phyloP scores from a whole-genome alignment of 768 basidiomycete genomes.

The Filobasidium wieringae region DNA sequence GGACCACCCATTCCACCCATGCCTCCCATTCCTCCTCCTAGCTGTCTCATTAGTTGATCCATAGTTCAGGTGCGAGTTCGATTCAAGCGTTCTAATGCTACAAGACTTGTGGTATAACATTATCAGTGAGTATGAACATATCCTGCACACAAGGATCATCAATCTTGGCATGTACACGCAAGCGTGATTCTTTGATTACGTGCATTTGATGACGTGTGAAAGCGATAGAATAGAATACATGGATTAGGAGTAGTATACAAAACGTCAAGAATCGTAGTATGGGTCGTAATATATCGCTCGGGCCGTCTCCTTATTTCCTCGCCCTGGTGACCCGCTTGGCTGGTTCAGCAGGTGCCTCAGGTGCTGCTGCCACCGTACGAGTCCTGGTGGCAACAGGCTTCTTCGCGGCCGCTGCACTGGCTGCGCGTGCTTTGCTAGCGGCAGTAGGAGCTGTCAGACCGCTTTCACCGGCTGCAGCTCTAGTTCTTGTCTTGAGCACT shows the following conservation, averaged over 20 bases:
- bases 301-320: slow-evolving; percentile 11
- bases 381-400: neutral
- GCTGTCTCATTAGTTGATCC: slow-evolving; percentile 7
- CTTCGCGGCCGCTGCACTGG: neutral
- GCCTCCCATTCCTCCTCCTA: slow-evolving; percentile 14
- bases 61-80: too few relatives aligned
- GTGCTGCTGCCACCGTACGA: neutral
- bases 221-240: too few relatives aligned
- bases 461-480: neutral
- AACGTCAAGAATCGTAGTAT: too few relatives aligned
- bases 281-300: too few relatives aligned
- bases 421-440: slow-evolving; percentile 1
- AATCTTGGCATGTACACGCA: too few relatives aligned
- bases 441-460: slow-evolving; percentile 1
- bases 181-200: too few relatives aligned
- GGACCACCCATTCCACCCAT: slow-evolving; percentile 18
- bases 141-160: too few relatives aligned
- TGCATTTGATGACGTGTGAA: too few relatives aligned
- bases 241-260: too few relatives aligned
- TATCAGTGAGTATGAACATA: too few relatives aligned
- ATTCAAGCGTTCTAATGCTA: too few relatives aligned
- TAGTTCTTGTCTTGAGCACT: neutral
- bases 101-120: too few relatives aligned
- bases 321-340: slow-evolving; percentile 15
- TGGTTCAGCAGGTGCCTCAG: neutral